Evolutionary conservation across 2,329 filamentous ascomycete genomes (phyloP), one percentile per base, ranked within the genome.

Genomic region (Fusarium humuli): DNA sequence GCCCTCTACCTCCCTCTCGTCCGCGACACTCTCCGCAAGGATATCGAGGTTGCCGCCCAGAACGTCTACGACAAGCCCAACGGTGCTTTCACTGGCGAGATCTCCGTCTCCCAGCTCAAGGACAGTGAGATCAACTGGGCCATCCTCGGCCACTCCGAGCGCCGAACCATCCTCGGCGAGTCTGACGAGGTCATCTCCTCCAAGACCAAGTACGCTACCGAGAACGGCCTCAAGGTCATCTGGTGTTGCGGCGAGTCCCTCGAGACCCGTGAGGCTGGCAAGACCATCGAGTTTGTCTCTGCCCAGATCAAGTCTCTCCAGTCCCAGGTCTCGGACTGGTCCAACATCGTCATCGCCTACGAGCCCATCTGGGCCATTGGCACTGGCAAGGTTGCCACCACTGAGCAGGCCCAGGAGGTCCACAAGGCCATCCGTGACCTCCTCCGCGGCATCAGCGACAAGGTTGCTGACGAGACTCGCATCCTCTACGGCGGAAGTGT

Each of bases 11-110:
- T 99, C 76, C 88, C 93, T 79, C 90, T 94, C 72, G 90, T 94
- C 78, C 93, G 93, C 77, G 91, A 96, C 81, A 87, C 90, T 78
- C 88, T 95, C 77, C 89, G 91, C 80, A 79, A 88, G 76, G 90
- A 90, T 72, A 86, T 99, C 80, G 92, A 93, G 79, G 92, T 99
- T 70, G 92, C 95, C 61, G 91, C 96, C 61, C 96, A 99, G 86
- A 99, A 99, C 84, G 94, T 98, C 82, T 98, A 90, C 84, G 93
- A 98, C 87, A 95, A 95, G 89, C 94, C 94, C 81, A 94, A 96
- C 82, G 96, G 96, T 76, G 96, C 96, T 77, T 98, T 92, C 87
- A 99, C 96, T 37, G 96, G 96, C 78, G 96, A 99, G 86, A 96
- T 98, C 85, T 94, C 92, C 73, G 94, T 94, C 72, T 85, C 91